These are phyloP conservation scores for Populus nigra DNA, from an alignment of 345 rosid genomes.

Conservation along the genomic window DNA sequence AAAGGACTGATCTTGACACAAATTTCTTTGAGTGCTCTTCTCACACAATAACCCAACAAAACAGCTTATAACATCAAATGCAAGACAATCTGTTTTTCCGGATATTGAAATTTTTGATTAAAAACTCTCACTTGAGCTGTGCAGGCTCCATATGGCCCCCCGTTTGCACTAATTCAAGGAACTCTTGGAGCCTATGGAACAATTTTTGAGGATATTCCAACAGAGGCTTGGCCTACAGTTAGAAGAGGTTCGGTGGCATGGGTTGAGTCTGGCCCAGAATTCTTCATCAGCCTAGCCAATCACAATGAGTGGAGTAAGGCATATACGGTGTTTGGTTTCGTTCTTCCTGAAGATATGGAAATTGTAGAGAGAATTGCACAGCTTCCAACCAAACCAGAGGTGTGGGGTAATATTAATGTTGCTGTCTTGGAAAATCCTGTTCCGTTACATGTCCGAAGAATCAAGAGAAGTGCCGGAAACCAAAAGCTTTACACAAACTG, in stretches of 20 bases:
- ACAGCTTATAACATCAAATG: not conserved
- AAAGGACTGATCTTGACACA: not conserved
- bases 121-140: conserved; percentile 7
- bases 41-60: not conserved
- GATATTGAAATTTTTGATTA: not conserved
- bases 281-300: conserved; percentile 79
- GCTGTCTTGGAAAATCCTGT: conserved; percentile 62
- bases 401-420: conserved; percentile 73
- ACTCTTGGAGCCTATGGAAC: conserved; percentile 63
- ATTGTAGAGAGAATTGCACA: conserved; percentile 62
- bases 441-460: conserved; percentile 48
- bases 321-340: conserved; percentile 68
- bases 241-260: conserved; percentile 82
- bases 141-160: conserved; percentile 85
- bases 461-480: conserved; percentile 32
- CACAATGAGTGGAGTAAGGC: conserved; percentile 71
- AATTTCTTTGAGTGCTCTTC: not conserved
- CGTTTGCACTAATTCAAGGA: conserved; percentile 88
- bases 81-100: not conserved
- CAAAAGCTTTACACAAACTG: conserved; percentile 3
- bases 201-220: conserved; percentile 45
- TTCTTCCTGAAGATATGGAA: conserved; percentile 76
- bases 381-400: conserved; percentile 64
- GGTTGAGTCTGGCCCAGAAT: conserved; percentile 87
- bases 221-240: conserved; percentile 64